These are phyloP conservation scores for Adansonia madagascariensis DNA, from an alignment of 441 rosid species.

Conservation along the genomic window DNA sequence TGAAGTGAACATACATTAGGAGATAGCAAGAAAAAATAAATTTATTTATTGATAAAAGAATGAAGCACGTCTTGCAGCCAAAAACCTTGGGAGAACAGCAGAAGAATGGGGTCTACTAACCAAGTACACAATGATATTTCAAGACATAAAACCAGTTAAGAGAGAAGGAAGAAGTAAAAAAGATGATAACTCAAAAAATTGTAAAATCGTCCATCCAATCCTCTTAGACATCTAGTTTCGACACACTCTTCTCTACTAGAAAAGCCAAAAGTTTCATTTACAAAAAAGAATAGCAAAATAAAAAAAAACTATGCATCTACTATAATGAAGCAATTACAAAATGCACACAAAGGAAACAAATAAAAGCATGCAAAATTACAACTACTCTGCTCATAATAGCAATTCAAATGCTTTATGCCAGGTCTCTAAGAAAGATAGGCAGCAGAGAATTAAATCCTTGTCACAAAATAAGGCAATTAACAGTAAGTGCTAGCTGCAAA, in stretches of 20 bases:
- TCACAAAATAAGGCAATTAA: neutral
- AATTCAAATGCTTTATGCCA: conserved; percentile 2
- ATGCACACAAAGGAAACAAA: neutral
- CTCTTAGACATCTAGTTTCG: neutral
- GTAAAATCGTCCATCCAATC: neutral
- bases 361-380: neutral
- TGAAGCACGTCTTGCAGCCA: neutral
- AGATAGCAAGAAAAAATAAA: neutral
- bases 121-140: neutral
- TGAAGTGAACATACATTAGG: neutral
- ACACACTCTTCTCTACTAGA: neutral
- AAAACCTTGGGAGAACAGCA: conserved; percentile 8
- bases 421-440: neutral
- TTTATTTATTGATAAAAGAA: neutral
- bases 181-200: neutral
- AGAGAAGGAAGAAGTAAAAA: neutral
- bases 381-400: neutral
- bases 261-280: neutral
- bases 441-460: neutral
- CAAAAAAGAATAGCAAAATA: neutral
- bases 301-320: neutral
- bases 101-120: neutral
- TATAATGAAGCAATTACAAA: neutral
- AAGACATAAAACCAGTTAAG: neutral
- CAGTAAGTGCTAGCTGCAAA: neutral